Evolutionary conservation across 345 rosid genomes (phyloP).

Genomic region (Microcos paniculata): DNA sequence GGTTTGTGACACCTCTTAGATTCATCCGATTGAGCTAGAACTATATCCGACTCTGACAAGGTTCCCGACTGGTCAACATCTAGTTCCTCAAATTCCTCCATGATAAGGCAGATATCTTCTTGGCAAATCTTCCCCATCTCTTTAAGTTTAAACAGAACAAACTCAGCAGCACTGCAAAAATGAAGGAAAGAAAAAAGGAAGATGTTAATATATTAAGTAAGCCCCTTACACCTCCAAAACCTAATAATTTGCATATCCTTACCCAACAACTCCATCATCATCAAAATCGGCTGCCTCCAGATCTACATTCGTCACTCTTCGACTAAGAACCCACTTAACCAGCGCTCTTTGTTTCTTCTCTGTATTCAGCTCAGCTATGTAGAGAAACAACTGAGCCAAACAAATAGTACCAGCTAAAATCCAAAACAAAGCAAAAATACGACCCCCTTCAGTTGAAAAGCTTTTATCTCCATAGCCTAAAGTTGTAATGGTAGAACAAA

Average conservation of each 20-base stretch:
- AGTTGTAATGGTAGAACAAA: slow-evolving; percentile 78
- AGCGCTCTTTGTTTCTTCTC: slow-evolving; percentile 58
- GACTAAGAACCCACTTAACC: slow-evolving; percentile 68
- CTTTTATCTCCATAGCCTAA: slow-evolving; percentile 86
- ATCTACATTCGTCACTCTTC: slow-evolving; percentile 57
- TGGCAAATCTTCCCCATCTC: slow-evolving; percentile 72
- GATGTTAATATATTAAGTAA: slow-evolving; percentile 1
- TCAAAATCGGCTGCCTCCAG: slow-evolving; percentile 89
- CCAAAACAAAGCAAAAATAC: slow-evolving; percentile 71
- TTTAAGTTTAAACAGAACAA: slow-evolving; percentile 58
- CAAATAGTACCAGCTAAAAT: slow-evolving; percentile 60
- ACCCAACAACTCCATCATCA: slow-evolving; percentile 71
- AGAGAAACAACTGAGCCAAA: slow-evolving; percentile 67
- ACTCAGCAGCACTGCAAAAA: slow-evolving; percentile 52
- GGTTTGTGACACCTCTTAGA: background rate
- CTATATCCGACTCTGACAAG: slow-evolving; percentile 17
- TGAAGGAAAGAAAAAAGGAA: background rate
- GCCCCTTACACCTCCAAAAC: background rate
- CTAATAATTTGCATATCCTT: slow-evolving; percentile 21
- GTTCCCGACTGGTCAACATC: slow-evolving; percentile 32
- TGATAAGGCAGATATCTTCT: slow-evolving; percentile 42
- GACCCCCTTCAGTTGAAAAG: slow-evolving; percentile 56
- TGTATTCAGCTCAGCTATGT: slow-evolving; percentile 61
- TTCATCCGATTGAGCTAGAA: slow-evolving; percentile 16
- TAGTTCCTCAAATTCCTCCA: slow-evolving; percentile 66